Evolutionary conservation across 192 early-diverging fungal genomes (phyloP).

Genomic region (Coemansia sp.): DNA sequence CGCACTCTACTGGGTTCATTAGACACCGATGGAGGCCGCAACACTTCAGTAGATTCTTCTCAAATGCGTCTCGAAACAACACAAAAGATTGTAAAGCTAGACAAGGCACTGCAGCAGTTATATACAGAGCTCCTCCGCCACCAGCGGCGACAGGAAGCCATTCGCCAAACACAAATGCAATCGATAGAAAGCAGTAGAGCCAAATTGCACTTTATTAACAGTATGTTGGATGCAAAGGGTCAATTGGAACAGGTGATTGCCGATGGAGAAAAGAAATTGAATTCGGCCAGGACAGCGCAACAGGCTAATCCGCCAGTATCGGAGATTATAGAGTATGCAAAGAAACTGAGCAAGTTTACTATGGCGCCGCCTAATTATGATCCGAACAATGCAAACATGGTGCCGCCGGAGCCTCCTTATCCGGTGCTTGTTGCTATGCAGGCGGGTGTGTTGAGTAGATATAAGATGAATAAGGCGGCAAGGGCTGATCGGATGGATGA

Average conservation of each 20-base stretch:
- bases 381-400: constrained; percentile 14
- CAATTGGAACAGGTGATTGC: constrained; percentile 23
- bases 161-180: constrained; percentile 24
- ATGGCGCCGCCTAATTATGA: constrained; percentile 52
- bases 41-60: constrained; percentile 11
- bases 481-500: constrained; percentile 6
- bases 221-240: constrained; percentile 33
- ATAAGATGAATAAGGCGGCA: constrained; percentile 22
- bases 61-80: constrained; percentile 2
- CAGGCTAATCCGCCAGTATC: constrained; percentile 9
- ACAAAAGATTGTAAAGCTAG: constrained; percentile 16
- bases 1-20: constrained; percentile 30
- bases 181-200: constrained; percentile 34
- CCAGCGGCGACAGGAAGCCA: constrained; percentile 42
- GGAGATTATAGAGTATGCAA: constrained; percentile 52
- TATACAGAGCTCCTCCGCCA: constrained; percentile 30
- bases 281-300: constrained; percentile 5
- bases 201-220: constrained; percentile 31
- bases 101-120: constrained; percentile 29
- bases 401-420: constrained; percentile 48
- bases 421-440: constrained; percentile 50
- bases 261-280: constrained; percentile 22
- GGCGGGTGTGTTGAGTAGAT: constrained; percentile 41
- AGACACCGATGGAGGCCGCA: constrained; percentile 37
- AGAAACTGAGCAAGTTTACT: constrained; percentile 48